A percentile compares a stretch with the other conserved stretches of the same genome.
Conservation (phyloP, 1,284 basidiomycete species). For the Flammula alnicola region DNA sequence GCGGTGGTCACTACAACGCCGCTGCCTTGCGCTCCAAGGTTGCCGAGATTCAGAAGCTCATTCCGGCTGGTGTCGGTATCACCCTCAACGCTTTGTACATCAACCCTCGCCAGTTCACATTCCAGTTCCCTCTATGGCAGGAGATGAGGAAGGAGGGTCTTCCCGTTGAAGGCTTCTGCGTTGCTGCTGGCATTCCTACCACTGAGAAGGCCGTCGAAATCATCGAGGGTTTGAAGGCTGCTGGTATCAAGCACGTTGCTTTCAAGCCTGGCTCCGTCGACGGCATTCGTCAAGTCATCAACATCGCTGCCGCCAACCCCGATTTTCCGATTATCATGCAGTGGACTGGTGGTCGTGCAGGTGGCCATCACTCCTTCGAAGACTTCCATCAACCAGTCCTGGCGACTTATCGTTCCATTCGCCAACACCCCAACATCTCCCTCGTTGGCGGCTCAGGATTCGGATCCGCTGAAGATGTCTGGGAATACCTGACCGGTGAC, state of each 20-base stretch:
- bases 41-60: conserved; percentile 83
- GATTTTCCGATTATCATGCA: conserved; percentile 98
- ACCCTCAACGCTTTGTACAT: conserved; percentile 97
- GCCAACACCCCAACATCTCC: conserved; percentile 86
- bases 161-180: conserved; percentile 97
- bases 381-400: conserved; percentile 98
- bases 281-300: conserved; percentile 96
- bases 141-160: conserved; percentile 96
- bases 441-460: conserved; percentile 98
- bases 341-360: conserved; percentile 99
- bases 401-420: conserved; percentile 88
- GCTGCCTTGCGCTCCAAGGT: conserved; percentile 89
- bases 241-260: conserved; percentile 93
- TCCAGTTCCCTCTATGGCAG: conserved; percentile 98
- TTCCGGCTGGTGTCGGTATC: conserved; percentile 87
- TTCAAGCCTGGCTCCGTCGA: conserved; percentile 99
- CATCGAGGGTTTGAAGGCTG: conserved; percentile 74
- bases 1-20: conserved; percentile 96
- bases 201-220: conserved; percentile 95
- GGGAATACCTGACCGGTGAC: conserved; percentile 96
- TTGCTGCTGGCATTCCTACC: conserved; percentile 93
- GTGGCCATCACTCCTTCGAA: conserved; percentile 97
- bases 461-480: conserved; percentile 93
- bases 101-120: conserved; percentile 96
- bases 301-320: conserved; percentile 93